These are phyloP conservation scores for Houttuynia cordata DNA, from an alignment of 164 flowering plant genomes.

Conservation along the genomic window DNA sequence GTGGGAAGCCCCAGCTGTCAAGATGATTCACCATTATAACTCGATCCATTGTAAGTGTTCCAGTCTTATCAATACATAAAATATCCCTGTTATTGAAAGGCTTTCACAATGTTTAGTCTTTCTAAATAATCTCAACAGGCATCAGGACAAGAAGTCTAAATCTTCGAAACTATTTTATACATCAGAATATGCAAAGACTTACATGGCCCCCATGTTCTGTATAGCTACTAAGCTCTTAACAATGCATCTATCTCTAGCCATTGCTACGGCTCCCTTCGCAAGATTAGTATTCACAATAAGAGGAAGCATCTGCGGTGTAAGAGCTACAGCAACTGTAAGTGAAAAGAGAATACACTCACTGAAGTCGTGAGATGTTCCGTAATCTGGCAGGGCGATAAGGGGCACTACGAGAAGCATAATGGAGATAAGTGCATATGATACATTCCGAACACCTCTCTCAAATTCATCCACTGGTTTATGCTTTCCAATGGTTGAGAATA, in stretches of 20 bases:
- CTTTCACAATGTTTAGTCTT: background rate
- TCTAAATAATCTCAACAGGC: background rate
- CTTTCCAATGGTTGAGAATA: conserved; percentile 48
- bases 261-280: conserved; percentile 71
- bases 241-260: conserved; percentile 71
- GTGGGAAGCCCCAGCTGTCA: conserved; percentile 42
- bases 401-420: conserved; percentile 45
- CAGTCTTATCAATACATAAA: conserved; percentile 71
- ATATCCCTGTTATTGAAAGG: conserved; percentile 42
- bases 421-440: conserved; percentile 45
- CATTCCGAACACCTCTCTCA: conserved; percentile 36
- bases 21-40: conserved; percentile 48
- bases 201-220: conserved; percentile 80
- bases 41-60: conserved; percentile 61
- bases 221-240: conserved; percentile 63
- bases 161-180: background rate
- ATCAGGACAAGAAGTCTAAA: background rate
- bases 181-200: conserved; percentile 16
- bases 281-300: conserved; percentile 64
- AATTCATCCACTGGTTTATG: conserved; percentile 49
- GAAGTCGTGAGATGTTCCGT: conserved; percentile 21
- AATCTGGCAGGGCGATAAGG: conserved; percentile 26
- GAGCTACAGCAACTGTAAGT: conserved; percentile 59
- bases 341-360: conserved; percentile 45
- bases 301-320: conserved; percentile 84